Conservation (phyloP, 768 basidiomycete species). For the Punctularia strigosozonata region DNA sequence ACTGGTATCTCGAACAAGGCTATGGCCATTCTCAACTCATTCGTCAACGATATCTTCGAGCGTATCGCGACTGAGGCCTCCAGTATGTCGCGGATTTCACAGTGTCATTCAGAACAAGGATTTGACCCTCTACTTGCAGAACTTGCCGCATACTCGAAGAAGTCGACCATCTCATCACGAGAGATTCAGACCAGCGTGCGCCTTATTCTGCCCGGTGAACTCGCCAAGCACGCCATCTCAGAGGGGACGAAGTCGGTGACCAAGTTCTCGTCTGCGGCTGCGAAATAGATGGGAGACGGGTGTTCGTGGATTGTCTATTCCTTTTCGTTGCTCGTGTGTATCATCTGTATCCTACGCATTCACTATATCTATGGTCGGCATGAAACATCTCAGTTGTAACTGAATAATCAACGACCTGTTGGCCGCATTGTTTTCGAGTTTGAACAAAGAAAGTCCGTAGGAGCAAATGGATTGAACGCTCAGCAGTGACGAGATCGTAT, state of each 20-base stretch:
- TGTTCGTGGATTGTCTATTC: not conserved
- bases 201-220: constrained; percentile 75
- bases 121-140: constrained; percentile 26
- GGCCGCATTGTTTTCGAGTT: too few species aligned
- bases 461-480: too few species aligned
- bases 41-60: constrained; percentile 80
- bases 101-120: not conserved
- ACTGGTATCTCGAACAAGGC: constrained; percentile 90
- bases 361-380: constrained; percentile 1
- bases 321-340: not conserved
- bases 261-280: constrained; percentile 48
- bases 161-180: constrained; percentile 84
- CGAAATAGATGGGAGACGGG: constrained; percentile 39
- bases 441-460: too few species aligned
- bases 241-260: constrained; percentile 72
- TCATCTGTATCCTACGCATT: constrained; percentile 13
- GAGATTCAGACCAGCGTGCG: constrained; percentile 83
- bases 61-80: constrained; percentile 67
- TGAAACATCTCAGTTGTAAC: too few species aligned
- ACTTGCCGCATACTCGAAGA: constrained; percentile 80
- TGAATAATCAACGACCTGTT: too few species aligned
- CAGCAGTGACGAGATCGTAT: too few species aligned
- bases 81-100: constrained; percentile 27
- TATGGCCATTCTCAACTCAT: constrained; percentile 76
- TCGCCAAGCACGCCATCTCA: constrained; percentile 82